Evolutionary conservation across 208 protist species (phyloP), one percentile per base, ranked within the genome.

Genomic region (Leishmania arabica): DNA sequence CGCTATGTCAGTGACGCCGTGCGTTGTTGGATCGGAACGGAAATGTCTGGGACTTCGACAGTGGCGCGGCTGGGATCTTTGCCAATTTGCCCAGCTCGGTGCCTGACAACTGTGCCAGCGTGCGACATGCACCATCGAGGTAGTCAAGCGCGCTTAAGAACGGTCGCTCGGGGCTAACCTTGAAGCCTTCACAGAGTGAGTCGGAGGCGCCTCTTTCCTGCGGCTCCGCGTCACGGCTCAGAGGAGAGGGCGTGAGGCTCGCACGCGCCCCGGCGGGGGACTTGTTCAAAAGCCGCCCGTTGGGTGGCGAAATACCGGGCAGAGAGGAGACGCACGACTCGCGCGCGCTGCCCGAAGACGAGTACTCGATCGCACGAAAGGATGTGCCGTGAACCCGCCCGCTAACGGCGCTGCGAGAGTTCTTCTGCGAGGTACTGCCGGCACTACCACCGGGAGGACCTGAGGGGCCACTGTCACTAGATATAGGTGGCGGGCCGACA

Each of bases 81-180:
- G 72, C n/a, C 24, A 86, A 68, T 42, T 85, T 80, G 13, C 87
- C 76, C 37, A 86, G 37, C 42, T 72, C 80, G 5, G 45, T 62
- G 45, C 85, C 85, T 17, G 62, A 81, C 53, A 78, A 8, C 71
- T 85, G 80, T 1, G 82, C 53, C 15, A 89, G 81, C 27, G 64
- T 79, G 56, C 84, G 82, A 69, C 88, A 91, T 34, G 81, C 79
- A 34, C 89, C 86, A 54, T 91, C 86, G 76, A 91, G 81, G 81
- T 83, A 87, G 77, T 89, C 86, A 51, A 91, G 71, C 15, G 88
- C 88, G 8, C 62, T 78, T 49, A 77, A 56, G 79, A 86, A 91
- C 66, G 62, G 78, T 68, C 83, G 81, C 5, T 86, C 81, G 56
- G 73, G 40, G 65, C 65, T 78, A 40, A 77, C 84, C 45, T 69